Percentiles rank a stretch among this genome's conserved stretches.
Evolutionary conservation across 164 flowering plant species (phyloP).

Genomic region (Tetrastigma voinierianum): DNA sequence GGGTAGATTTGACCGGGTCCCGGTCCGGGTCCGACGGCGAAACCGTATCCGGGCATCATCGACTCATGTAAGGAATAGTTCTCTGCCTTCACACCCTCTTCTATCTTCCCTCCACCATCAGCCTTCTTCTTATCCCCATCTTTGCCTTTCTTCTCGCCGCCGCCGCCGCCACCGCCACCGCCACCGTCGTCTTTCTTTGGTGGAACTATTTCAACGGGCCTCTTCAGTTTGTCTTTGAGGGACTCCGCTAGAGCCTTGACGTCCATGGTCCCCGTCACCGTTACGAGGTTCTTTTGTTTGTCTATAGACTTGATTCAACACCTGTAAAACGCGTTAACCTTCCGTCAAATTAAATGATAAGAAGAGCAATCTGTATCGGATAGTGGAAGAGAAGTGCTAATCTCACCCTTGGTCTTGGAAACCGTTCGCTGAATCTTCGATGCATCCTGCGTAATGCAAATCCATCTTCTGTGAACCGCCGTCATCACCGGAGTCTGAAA

Average conservation of each 20-base stretch:
- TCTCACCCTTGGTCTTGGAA: constrained; percentile 32
- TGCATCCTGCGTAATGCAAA: constrained; percentile 46
- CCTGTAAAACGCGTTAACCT: constrained; percentile 17
- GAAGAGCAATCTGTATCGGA: neutral
- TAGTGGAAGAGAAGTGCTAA: neutral
- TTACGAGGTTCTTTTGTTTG: constrained; percentile 24
- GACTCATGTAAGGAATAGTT: neutral
- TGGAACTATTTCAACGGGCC: constrained; percentile 28
- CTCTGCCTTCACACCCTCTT: constrained; percentile 3
- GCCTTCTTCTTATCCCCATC: neutral
- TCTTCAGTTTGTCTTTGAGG: constrained; percentile 24
- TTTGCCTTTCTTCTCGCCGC: constrained; percentile 2
- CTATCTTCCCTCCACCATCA: constrained; percentile 6
- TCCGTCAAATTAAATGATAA: neutral
- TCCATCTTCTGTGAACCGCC: constrained; percentile 38
- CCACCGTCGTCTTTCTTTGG: constrained; percentile 8
- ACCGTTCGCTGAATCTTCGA: constrained; percentile 28
- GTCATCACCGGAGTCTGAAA: constrained; percentile 33
- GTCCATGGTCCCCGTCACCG: constrained; percentile 36
- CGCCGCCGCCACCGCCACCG: constrained; percentile 9
- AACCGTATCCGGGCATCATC: too few species aligned
- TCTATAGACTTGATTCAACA: constrained; percentile 19
- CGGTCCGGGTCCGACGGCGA: too few species aligned
- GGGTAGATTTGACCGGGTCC: too few species aligned
- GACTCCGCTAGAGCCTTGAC: constrained; percentile 20